Evolutionary conservation across 768 basidiomycete genomes (phyloP).

Genomic region (Russula brevipes): DNA sequence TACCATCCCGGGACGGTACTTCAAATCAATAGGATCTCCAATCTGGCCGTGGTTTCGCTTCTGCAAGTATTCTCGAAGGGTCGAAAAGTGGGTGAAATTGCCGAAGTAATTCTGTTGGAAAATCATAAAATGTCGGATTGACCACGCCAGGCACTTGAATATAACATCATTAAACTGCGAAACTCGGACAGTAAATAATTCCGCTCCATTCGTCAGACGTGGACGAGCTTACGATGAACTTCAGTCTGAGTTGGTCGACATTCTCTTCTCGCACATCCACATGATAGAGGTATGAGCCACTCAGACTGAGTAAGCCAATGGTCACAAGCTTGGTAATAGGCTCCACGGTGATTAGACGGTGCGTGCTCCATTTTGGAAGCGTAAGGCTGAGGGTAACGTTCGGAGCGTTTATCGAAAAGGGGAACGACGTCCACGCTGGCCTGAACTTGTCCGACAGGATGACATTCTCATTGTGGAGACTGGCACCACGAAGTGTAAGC

Average conservation of each 20-base stretch:
- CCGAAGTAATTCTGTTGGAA: slow-evolving; percentile 93
- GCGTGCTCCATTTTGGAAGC: slow-evolving; percentile 87
- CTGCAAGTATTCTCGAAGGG: slow-evolving; percentile 77
- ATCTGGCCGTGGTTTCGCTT: slow-evolving; percentile 55
- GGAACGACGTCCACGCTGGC: slow-evolving; percentile 59
- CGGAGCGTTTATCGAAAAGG: slow-evolving; percentile 58
- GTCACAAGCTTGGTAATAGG: slow-evolving; percentile 60
- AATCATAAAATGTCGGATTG: slow-evolving; percentile 81
- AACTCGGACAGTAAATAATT: not conserved
- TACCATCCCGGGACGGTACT: slow-evolving; percentile 78
- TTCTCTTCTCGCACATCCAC: slow-evolving; percentile 60
- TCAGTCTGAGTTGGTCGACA: slow-evolving; percentile 71
- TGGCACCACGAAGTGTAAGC: slow-evolving; percentile 57
- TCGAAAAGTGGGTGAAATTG: slow-evolving; percentile 88
- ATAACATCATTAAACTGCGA: slow-evolving; percentile 47
- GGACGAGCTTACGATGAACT: slow-evolving; percentile 47
- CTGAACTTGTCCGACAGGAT: slow-evolving; percentile 71
- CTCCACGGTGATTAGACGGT: slow-evolving; percentile 58
- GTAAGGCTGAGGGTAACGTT: slow-evolving; percentile 55
- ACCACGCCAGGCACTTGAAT: slow-evolving; percentile 81
- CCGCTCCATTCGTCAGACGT: not conserved
- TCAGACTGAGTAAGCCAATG: slow-evolving; percentile 49
- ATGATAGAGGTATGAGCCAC: slow-evolving; percentile 73
- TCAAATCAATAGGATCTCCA: slow-evolving; percentile 77
- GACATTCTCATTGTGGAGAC: slow-evolving; percentile 44